Evolutionary conservation across 768 basidiomycete species (phyloP).

Genomic region (Lyophyllum atratum): DNA sequence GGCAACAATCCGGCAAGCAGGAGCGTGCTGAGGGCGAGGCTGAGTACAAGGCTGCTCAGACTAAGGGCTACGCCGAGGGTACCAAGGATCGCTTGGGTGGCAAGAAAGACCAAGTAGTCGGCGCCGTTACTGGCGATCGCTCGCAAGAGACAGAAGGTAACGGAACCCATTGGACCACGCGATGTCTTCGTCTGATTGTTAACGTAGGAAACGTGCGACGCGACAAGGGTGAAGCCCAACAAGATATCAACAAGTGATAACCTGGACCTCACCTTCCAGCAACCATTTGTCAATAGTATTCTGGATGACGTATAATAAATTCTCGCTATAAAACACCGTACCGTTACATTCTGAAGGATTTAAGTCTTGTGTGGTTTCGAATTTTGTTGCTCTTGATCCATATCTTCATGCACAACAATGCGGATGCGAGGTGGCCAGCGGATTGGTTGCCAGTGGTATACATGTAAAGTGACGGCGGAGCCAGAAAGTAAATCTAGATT

Average conservation of each 20-base stretch:
- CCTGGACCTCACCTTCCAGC: too few species aligned
- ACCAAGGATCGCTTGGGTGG: conserved; percentile 44
- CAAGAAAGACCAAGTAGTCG: conserved; percentile 48
- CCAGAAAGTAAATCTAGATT: too few species aligned
- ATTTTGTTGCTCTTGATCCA: too few species aligned
- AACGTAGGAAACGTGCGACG: conserved; percentile 44
- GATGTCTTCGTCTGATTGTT: neutral
- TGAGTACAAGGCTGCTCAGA: conserved; percentile 47
- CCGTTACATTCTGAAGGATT: too few species aligned
- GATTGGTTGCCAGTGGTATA: too few species aligned
- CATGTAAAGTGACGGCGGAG: too few species aligned
- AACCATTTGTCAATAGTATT: too few species aligned
- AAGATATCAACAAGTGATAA: conserved; percentile 15
- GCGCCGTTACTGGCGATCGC: conserved; percentile 51
- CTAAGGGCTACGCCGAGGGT: conserved; percentile 52
- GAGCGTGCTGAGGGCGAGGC: conserved; percentile 53
- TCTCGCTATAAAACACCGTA: too few species aligned
- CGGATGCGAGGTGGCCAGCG: too few species aligned
- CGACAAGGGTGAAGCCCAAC: conserved; percentile 13
- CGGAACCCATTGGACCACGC: neutral
- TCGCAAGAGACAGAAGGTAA: conserved; percentile 41
- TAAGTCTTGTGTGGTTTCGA: too few species aligned
- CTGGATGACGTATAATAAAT: too few species aligned
- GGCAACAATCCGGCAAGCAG: conserved; percentile 48
- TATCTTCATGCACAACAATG: too few species aligned